These are phyloP conservation scores for Amanita fuliginea DNA, from an alignment of 768 basidiomycete genomes.

Conservation along the genomic window DNA sequence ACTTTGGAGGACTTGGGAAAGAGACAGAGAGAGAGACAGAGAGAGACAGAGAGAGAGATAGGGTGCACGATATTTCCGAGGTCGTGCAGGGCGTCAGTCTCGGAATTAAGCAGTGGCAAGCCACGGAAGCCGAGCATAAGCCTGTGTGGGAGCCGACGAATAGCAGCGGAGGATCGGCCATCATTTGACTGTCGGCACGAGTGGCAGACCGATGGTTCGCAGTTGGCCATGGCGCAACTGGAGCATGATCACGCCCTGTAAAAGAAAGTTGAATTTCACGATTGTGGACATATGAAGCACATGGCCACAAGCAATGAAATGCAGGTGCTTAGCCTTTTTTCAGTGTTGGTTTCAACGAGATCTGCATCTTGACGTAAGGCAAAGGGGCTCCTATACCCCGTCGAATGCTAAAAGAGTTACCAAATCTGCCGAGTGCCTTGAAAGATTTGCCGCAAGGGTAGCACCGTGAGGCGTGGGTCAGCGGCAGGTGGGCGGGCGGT, in stretches of 20 bases:
- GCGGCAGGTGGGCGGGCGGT: no score
- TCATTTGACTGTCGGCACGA: no score
- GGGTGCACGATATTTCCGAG: conserved; percentile 37
- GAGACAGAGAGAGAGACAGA: no score
- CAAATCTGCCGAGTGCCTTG: background rate
- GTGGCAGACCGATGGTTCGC: no score
- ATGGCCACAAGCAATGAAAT: background rate
- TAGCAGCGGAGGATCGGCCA: conserved; percentile 23
- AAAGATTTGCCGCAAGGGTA: no score
- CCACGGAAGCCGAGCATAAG: conserved; percentile 80
- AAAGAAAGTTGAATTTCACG: background rate
- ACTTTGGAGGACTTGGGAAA: conserved; percentile 22
- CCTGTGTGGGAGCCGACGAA: conserved; percentile 47
- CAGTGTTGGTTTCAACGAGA: background rate
- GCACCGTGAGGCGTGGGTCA: no score
- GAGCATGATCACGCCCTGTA: no score
- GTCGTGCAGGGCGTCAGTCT: conserved; percentile 44
- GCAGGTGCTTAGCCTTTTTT: background rate
- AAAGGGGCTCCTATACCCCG: background rate
- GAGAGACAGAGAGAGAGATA: conserved; percentile 23
- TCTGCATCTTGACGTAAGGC: background rate
- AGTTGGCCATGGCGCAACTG: no score
- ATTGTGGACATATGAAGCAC: background rate
- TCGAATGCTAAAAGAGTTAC: background rate
- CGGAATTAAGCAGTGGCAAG: conserved; percentile 47